Percentiles rank a stretch among this genome's conserved stretches.
Conservation (phyloP, 768 basidiomycete genomes). For the Auriscalpium orientale region DNA sequence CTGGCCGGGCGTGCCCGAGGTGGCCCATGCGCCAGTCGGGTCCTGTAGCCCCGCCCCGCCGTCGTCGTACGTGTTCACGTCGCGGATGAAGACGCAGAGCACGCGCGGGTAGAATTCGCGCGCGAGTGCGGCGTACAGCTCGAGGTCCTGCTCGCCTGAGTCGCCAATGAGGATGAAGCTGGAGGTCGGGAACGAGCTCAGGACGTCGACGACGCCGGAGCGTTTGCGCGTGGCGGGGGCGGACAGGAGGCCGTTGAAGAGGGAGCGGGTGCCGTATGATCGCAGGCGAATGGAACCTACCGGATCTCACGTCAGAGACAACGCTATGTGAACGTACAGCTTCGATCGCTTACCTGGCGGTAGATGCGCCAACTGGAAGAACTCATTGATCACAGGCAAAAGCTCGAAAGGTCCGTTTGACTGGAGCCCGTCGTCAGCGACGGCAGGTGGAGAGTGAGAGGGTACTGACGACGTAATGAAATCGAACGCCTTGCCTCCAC, state of each 20-base stretch:
- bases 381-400: slow-evolving; percentile 69
- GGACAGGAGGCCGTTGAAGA: slow-evolving; percentile 77
- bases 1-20: not conserved
- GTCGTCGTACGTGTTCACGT: slow-evolving; percentile 41
- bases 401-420: slow-evolving; percentile 88
- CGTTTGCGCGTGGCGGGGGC: slow-evolving; percentile 82
- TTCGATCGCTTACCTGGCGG: slow-evolving; percentile 42
- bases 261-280: slow-evolving; percentile 76
- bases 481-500: slow-evolving; percentile 65
- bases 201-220: slow-evolving; percentile 67
- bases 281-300: slow-evolving; percentile 72
- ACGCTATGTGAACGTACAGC: not conserved
- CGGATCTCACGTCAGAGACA: slow-evolving; percentile 4
- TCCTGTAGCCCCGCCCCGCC: slow-evolving; percentile 40
- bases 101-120: slow-evolving; percentile 61
- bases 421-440: slow-evolving; percentile 27
- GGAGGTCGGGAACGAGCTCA: slow-evolving; percentile 66
- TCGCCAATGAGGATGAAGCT: slow-evolving; percentile 86
- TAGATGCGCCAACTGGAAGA: slow-evolving; percentile 60
- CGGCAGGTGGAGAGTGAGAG: not conserved
- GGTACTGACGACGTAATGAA: slow-evolving; percentile 80
- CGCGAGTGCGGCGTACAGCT: slow-evolving; percentile 78
- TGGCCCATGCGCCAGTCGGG: slow-evolving; percentile 43
- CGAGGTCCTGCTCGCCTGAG: slow-evolving; percentile 91
- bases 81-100: slow-evolving; percentile 75